Evolutionary conservation across 2,329 filamentous ascomycete species (phyloP).

Genomic region (Coniosporium tulheliwenetii): DNA sequence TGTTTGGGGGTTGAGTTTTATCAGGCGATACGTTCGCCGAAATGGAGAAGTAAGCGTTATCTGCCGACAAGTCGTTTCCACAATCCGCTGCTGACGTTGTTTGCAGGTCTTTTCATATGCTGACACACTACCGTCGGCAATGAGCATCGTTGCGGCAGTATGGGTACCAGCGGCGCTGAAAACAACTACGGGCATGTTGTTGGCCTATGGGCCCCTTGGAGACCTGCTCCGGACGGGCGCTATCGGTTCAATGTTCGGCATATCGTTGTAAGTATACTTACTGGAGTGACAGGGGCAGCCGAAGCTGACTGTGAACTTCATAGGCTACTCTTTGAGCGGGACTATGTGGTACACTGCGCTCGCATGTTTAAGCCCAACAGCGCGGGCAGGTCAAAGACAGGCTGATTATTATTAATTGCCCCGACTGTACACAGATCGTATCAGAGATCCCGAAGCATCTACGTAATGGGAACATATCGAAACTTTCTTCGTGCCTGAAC

Average conservation of each 20-base stretch:
- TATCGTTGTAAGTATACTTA: conserved; percentile 17
- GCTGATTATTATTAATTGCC: too few species aligned
- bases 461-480: too few species aligned
- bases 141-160: conserved; percentile 19
- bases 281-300: too few species aligned
- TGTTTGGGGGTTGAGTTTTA: conserved; percentile 62
- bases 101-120: conserved; percentile 11
- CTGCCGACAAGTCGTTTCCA: too few species aligned
- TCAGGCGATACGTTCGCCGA: conserved; percentile 44
- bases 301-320: too few species aligned
- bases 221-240: conserved; percentile 22
- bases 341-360: not conserved
- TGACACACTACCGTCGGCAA: conserved; percentile 14
- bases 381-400: too few species aligned
- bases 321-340: not conserved
- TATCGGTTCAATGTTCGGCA: conserved; percentile 18
- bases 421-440: too few species aligned
- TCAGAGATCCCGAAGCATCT: too few species aligned
- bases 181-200: conserved; percentile 11
- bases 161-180: conserved; percentile 21
- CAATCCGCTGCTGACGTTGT: not conserved
- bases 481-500: too few species aligned
- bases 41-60: conserved; percentile 18
- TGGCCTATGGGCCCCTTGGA: conserved; percentile 22
- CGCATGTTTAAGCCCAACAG: too few species aligned